Conservation (phyloP, 2,329 filamentous ascomycete species). For the Hypoxylon sp. region DNA sequence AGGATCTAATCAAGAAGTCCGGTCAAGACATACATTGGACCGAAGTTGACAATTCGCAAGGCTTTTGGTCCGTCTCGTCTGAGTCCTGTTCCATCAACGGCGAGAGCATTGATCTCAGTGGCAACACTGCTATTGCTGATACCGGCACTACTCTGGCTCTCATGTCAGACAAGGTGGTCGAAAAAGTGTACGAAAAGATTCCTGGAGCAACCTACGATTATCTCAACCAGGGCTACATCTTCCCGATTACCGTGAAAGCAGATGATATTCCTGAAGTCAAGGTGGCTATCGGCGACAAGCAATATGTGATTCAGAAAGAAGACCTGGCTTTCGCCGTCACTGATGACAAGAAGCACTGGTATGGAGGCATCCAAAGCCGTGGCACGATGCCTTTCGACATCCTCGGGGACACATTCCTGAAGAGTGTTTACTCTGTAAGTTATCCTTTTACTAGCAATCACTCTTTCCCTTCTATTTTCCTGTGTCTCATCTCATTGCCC, state of each 20-base stretch:
- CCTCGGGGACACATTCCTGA: conserved; percentile 73
- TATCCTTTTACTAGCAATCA: neutral
- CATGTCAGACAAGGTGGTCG: conserved; percentile 70
- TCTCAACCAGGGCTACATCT: conserved; percentile 72
- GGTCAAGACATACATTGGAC: conserved; percentile 70
- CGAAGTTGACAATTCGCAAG: conserved; percentile 71
- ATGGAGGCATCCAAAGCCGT: conserved; percentile 75
- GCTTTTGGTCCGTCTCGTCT: conserved; percentile 77
- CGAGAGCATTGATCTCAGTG: conserved; percentile 61
- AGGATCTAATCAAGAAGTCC: conserved; percentile 68
- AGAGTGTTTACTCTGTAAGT: conserved; percentile 73
- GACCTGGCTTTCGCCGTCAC: conserved; percentile 71
- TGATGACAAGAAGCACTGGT: conserved; percentile 63
- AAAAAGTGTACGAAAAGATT: conserved; percentile 74
- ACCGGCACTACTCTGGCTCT: conserved; percentile 78
- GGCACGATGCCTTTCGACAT: conserved; percentile 72
- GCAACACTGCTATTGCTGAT: conserved; percentile 77
- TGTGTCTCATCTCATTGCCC: neutral
- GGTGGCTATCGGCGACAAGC: conserved; percentile 72
- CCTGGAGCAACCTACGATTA: conserved; percentile 70
- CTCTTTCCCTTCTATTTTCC: neutral
- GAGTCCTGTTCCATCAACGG: conserved; percentile 69
- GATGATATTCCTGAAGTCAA: conserved; percentile 71
- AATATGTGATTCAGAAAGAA: conserved; percentile 72
- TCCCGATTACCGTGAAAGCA: conserved; percentile 65